A percentile compares a stretch with the other conserved stretches of the same genome.
Evolutionary conservation across 2,329 filamentous ascomycete species (phyloP).

Genomic region (Rutstroemia sp.): DNA sequence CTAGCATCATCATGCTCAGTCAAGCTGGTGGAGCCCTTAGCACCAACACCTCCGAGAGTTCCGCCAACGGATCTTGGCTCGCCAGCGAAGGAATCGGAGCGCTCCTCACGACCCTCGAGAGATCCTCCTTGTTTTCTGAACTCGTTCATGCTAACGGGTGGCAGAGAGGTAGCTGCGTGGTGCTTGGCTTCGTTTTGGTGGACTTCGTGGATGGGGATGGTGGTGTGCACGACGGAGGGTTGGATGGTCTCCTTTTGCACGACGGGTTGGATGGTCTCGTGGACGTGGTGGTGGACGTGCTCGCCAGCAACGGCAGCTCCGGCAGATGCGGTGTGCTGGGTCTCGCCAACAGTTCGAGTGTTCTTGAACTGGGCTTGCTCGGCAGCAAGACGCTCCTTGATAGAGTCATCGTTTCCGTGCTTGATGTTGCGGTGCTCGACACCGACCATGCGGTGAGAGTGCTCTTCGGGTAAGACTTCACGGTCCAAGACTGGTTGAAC

Average conservation of each 20-base stretch:
- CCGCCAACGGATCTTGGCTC: conserved; percentile 44
- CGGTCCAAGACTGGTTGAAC: conserved; percentile 55
- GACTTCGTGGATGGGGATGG: conserved; percentile 63
- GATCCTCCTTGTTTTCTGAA: conserved; percentile 49
- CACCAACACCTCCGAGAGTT: conserved; percentile 24
- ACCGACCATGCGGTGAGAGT: conserved; percentile 49
- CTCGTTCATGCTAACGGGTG: conserved; percentile 56
- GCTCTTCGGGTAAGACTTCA: conserved; percentile 52
- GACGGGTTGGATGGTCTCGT: conserved; percentile 54
- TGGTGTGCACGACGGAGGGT: conserved; percentile 63
- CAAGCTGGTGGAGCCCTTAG: conserved; percentile 22
- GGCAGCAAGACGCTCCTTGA: conserved; percentile 39
- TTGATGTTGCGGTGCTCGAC: conserved; percentile 55
- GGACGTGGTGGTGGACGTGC: conserved; percentile 51
- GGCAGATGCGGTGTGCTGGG: conserved; percentile 40
- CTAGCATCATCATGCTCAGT: conserved; percentile 18
- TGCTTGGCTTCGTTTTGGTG: conserved; percentile 61
- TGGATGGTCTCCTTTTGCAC: conserved; percentile 63
- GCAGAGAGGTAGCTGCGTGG: conserved; percentile 57
- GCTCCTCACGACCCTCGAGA: conserved; percentile 46
- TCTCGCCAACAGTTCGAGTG: conserved; percentile 38
- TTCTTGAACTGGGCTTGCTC: conserved; percentile 50
- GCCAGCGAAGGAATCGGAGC: conserved; percentile 53
- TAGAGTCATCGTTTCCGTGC: conserved; percentile 47
- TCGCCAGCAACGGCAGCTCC: conserved; percentile 48